These are phyloP conservation scores for Penicillium crystallinum DNA, from an alignment of 495 filamentous ascomycete species.

Conservation along the genomic window DNA sequence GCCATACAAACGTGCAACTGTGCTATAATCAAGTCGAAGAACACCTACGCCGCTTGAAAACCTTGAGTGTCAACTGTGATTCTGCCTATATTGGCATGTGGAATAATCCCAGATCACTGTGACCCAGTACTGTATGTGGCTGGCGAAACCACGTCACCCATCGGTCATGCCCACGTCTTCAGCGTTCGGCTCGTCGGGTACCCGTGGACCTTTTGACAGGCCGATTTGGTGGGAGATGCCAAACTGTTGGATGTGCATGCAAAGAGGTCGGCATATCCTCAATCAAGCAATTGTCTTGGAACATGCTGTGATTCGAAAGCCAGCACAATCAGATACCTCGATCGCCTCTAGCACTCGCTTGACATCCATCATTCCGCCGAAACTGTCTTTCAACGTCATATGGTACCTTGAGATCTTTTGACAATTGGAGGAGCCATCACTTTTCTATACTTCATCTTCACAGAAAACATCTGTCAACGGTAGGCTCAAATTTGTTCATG, in stretches of 20 bases:
- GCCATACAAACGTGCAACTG: neutral
- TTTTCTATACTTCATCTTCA: neutral
- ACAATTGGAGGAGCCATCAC: neutral
- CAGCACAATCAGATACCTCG: neutral
- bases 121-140: no score
- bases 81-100: no score
- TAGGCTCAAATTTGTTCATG: neutral
- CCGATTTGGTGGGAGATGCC: neutral
- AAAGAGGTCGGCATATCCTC: neutral
- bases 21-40: neutral
- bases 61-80: no score
- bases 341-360: neutral
- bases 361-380: neutral
- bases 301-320: neutral
- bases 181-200: neutral
- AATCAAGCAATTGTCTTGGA: neutral
- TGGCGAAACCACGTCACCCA: constrained; percentile 7
- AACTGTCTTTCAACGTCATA: neutral
- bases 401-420: neutral
- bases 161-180: neutral
- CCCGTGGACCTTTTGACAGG: no score
- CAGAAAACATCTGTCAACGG: neutral
- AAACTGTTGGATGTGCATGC: neutral
- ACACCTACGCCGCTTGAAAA: neutral
- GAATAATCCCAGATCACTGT: no score